These are phyloP conservation scores for Fusarium sp. DNA, from an alignment of 2,329 filamentous ascomycete genomes.

Conservation along the genomic window DNA sequence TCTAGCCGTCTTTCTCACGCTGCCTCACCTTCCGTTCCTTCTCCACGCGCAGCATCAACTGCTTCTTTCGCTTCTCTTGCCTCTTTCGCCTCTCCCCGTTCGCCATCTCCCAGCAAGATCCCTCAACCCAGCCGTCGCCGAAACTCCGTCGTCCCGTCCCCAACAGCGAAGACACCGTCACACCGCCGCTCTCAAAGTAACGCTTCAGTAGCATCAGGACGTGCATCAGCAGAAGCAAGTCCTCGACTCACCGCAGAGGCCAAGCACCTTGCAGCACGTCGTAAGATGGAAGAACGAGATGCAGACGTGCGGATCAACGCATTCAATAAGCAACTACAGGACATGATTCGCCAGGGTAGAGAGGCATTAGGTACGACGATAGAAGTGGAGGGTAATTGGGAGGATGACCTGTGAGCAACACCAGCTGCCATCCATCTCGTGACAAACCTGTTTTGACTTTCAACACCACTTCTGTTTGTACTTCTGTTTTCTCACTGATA, in stretches of 20 bases:
- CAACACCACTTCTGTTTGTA: slow-evolving; percentile 11
- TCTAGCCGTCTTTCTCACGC: slow-evolving; percentile 63
- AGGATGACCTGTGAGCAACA: slow-evolving; percentile 54
- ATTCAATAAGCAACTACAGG: slow-evolving; percentile 84
- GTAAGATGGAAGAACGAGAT: slow-evolving; percentile 80
- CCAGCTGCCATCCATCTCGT: slow-evolving; percentile 24
- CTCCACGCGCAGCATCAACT: slow-evolving; percentile 49
- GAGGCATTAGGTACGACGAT: slow-evolving; percentile 85
- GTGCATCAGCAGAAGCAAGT: slow-evolving; percentile 54
- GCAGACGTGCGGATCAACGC: slow-evolving; percentile 84
- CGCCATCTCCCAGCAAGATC: slow-evolving; percentile 61
- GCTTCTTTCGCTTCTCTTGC: slow-evolving; percentile 56
- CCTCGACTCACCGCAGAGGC: slow-evolving; percentile 76
- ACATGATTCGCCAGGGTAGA: slow-evolving; percentile 90
- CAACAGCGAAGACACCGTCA: slow-evolving; percentile 26
- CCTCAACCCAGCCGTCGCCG: slow-evolving; percentile 50
- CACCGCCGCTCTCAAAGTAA: slow-evolving; percentile 64
- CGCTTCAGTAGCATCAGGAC: slow-evolving; percentile 60
- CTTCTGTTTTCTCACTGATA: slow-evolving; percentile 38
- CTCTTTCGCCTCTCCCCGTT: slow-evolving; percentile 53
- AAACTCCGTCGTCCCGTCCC: slow-evolving; percentile 41
- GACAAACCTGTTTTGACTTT: slow-evolving; percentile 19
- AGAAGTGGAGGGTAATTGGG: slow-evolving; percentile 68
- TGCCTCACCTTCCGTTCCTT: slow-evolving; percentile 34
- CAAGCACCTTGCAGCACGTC: slow-evolving; percentile 79